Percentiles rank a stretch among this genome's conserved stretches.
These are phyloP conservation scores for Cladosporium cucumerinum DNA, from an alignment of 2,329 filamentous ascomycete species.

Conservation along the genomic window DNA sequence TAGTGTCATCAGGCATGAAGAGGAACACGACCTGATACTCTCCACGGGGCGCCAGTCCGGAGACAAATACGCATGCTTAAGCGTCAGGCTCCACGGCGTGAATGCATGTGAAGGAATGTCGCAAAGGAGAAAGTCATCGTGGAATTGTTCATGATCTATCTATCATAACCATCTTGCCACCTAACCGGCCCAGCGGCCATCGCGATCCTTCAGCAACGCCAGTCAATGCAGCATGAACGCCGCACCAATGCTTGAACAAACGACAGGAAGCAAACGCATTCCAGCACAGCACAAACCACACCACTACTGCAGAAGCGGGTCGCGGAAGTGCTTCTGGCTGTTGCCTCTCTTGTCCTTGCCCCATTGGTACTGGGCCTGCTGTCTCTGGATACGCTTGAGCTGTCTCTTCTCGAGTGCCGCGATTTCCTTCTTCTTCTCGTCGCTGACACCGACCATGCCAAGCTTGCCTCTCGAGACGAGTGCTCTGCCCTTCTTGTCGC, in stretches of 20 bases:
- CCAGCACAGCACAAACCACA: background rate
- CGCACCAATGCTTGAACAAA: background rate
- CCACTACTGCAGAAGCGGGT: conserved; percentile 42
- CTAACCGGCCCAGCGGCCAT: background rate
- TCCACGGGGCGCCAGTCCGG: background rate
- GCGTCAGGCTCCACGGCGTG: background rate
- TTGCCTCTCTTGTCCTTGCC: conserved; percentile 71
- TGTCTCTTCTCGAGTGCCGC: conserved; percentile 65
- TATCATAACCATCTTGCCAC: background rate
- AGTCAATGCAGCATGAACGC: conserved; percentile 8
- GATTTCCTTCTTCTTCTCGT: conserved; percentile 69
- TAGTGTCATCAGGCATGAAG: background rate
- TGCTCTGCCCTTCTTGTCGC: conserved; percentile 35
- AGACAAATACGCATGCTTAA: background rate
- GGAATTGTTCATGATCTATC: background rate
- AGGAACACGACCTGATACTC: background rate
- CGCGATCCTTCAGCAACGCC: background rate
- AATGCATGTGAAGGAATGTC: background rate
- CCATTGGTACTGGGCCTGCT: conserved; percentile 57
- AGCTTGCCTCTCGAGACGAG: conserved; percentile 63
- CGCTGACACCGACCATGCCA: conserved; percentile 74
- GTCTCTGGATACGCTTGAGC: conserved; percentile 58
- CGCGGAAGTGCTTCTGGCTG: conserved; percentile 71
- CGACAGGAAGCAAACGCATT: background rate
- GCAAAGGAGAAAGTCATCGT: background rate